Conservation (phyloP, 805 yeast genomes). For the Candida multigemmis region DNA sequence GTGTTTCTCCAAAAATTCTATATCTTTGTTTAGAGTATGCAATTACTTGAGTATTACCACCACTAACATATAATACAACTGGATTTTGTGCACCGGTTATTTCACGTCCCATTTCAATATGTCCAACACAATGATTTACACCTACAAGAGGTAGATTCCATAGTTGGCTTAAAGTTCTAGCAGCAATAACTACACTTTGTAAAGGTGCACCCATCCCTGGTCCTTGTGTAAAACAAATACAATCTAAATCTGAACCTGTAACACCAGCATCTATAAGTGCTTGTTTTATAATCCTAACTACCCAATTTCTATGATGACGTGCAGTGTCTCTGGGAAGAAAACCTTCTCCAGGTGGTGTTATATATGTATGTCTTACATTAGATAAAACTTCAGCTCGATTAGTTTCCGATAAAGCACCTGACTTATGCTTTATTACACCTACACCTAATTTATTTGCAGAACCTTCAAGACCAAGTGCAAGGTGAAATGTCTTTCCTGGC, state of each 20-base stretch:
- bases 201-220: slow-evolving; percentile 99
- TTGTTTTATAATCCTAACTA: slow-evolving; percentile 59
- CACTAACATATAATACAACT: slow-evolving; percentile 93
- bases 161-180: slow-evolving; percentile 71
- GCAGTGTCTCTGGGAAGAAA: slow-evolving; percentile 96
- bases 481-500: slow-evolving; percentile 40
- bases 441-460: slow-evolving; percentile 96
- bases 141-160: slow-evolving; percentile 87
- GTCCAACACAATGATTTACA: slow-evolving; percentile 96
- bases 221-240: slow-evolving; percentile 92
- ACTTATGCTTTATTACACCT: slow-evolving; percentile 73
- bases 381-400: slow-evolving; percentile 71
- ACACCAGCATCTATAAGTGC: slow-evolving; percentile 60
- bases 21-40: slow-evolving; percentile 92
- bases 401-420: slow-evolving; percentile 44
- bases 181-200: slow-evolving; percentile 87
- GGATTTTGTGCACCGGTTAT: slow-evolving; percentile 98
- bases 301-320: slow-evolving; percentile 94
- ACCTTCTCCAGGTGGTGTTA: slow-evolving; percentile 98
- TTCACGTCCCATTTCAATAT: slow-evolving; percentile 98
- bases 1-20: slow-evolving; percentile 97
- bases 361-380: slow-evolving; percentile 91
- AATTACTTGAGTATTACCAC: slow-evolving; percentile 97
- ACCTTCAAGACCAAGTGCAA: slow-evolving; percentile 92
- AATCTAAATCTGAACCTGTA: slow-evolving; percentile 46